Percentiles rank a stretch among this genome's conserved stretches.
Evolutionary conservation across 345 rosid species (phyloP).

Genomic region (Lepidium africanum): DNA sequence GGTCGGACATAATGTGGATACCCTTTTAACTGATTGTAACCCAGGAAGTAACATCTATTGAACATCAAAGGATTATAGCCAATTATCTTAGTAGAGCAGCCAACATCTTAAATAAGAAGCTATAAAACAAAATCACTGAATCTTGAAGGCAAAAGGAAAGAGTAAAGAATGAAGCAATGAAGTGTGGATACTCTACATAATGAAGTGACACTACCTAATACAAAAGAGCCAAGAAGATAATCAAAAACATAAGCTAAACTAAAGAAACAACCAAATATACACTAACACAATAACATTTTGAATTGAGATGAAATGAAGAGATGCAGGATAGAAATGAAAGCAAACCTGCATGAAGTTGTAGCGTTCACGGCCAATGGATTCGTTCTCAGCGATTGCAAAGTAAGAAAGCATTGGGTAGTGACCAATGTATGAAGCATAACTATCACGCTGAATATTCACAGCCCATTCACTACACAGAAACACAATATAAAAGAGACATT

Average conservation of each 20-base stretch:
- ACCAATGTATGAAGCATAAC: constrained; percentile 84
- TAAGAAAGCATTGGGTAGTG: constrained; percentile 76
- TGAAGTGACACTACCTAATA: neutral
- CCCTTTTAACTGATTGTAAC: neutral
- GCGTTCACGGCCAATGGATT: constrained; percentile 86
- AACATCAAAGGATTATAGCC: neutral
- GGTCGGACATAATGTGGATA: neutral
- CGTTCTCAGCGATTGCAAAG: constrained; percentile 88
- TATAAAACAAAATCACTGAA: neutral
- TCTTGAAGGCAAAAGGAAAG: neutral
- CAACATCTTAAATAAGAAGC: neutral
- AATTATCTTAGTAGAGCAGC: neutral
- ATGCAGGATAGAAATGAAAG: neutral
- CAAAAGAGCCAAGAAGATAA: neutral
- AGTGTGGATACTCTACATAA: neutral
- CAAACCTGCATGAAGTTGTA: constrained; percentile 91
- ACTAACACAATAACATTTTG: neutral
- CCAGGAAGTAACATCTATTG: neutral
- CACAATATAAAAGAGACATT: neutral
- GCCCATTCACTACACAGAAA: constrained; percentile 70
- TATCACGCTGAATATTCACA: constrained; percentile 84
- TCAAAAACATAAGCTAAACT: neutral
- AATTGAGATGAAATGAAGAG: neutral
- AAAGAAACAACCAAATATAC: neutral
- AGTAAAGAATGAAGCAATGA: neutral